Evolutionary conservation across 108 stramenopile species (phyloP).

Genomic region (Stephanodiscus minutulus): DNA sequence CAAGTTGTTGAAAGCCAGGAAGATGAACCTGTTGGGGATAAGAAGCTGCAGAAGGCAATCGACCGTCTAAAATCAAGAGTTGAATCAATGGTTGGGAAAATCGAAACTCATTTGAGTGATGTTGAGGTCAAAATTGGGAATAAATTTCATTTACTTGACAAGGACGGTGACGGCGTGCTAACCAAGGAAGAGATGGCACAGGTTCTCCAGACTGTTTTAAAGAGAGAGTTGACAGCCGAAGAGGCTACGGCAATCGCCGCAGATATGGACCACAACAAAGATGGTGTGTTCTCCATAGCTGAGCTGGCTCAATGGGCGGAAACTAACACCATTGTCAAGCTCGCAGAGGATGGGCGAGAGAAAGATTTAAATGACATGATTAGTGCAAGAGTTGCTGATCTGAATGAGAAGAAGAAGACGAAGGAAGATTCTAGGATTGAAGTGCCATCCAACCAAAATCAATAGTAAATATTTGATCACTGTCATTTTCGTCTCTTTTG

Average conservation of each 20-base stretch:
- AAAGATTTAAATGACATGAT: constrained; percentile 81
- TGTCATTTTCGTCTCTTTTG: neutral
- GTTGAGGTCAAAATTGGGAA: constrained; percentile 93
- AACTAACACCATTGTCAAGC: constrained; percentile 76
- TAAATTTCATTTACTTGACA: constrained; percentile 96
- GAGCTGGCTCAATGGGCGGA: constrained; percentile 84
- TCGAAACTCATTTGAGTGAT: constrained; percentile 88
- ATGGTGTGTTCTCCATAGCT: constrained; percentile 63
- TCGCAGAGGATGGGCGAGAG: constrained; percentile 85
- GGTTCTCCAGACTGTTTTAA: constrained; percentile 74
- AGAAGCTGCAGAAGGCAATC: constrained; percentile 60
- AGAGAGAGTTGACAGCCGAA: constrained; percentile 73
- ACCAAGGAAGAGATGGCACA: constrained; percentile 85
- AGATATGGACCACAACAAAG: constrained; percentile 55
- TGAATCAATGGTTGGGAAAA: constrained; percentile 90
- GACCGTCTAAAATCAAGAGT: constrained; percentile 77
- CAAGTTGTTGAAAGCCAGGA: constrained; percentile 28
- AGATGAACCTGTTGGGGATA: constrained; percentile 32
- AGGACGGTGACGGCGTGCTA: constrained; percentile 92
- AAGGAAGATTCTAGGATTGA: constrained; percentile 38
- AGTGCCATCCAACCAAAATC: neutral
- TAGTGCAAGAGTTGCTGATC: constrained; percentile 41
- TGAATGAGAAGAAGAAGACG: constrained; percentile 50
- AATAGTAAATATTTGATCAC: neutral
- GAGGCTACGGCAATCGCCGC: constrained; percentile 83